Conservation (phyloP, 1,284 basidiomycete species). For the Sanghuangporus sanghuang region DNA sequence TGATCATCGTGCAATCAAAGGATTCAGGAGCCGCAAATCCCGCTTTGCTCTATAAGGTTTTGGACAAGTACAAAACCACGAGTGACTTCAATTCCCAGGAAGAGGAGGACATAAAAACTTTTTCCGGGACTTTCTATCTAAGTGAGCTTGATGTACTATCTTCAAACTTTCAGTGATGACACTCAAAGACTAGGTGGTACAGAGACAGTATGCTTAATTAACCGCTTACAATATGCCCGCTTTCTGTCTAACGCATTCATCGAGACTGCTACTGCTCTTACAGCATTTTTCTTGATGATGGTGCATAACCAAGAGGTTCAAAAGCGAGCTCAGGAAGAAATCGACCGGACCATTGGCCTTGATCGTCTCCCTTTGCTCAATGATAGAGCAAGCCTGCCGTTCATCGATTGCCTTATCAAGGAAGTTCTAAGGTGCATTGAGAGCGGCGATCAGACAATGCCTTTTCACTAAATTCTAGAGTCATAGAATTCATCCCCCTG, state of each 20-base stretch:
- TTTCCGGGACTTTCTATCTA: conserved; percentile 3
- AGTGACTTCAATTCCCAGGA: not conserved
- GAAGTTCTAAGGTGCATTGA: conserved; percentile 25
- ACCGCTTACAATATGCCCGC: not conserved
- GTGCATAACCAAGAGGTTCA: not conserved
- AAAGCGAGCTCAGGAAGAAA: conserved; percentile 12
- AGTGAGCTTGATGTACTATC: not conserved
- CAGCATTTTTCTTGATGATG: conserved; percentile 13
- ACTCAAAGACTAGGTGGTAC: not conserved
- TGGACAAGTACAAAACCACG: conserved; percentile 8
- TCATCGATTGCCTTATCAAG: conserved; percentile 26
- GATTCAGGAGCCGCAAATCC: not conserved
- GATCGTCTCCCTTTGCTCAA: conserved; percentile 25
- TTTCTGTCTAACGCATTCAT: not conserved
- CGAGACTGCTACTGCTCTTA: not conserved
- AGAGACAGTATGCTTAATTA: not conserved
- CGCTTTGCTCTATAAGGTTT: not conserved
- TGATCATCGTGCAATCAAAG: not conserved
- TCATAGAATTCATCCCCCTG: not conserved
- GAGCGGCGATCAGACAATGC: too few species aligned
- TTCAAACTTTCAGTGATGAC: too few species aligned
- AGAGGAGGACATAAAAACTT: conserved; percentile 4
- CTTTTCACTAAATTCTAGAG: too few species aligned
- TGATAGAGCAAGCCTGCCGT: conserved; percentile 24
- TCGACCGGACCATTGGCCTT: conserved; percentile 3